phyloP scores from a whole-genome alignment of 1,139 yeast species.

The Yamadazyma pseudoaaseri region DNA sequence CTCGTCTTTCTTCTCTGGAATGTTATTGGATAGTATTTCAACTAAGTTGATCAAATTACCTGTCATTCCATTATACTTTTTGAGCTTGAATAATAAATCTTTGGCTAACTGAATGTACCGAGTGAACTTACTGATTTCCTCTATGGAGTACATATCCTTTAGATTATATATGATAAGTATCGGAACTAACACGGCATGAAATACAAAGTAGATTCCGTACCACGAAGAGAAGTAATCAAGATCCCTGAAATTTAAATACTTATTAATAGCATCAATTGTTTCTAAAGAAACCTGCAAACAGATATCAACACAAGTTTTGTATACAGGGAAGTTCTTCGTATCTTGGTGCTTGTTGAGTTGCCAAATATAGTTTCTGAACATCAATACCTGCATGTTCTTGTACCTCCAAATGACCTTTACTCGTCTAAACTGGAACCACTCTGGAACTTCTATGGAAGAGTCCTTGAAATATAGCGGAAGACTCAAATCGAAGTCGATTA shows the following conservation, averaged over 20 bases:
- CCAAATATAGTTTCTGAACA: slow-evolving; percentile 8
- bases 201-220: slow-evolving; percentile 8
- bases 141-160: slow-evolving; percentile 2
- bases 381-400: slow-evolving; percentile 2
- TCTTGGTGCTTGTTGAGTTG: slow-evolving; percentile 3
- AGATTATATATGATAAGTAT: slow-evolving; percentile 5
- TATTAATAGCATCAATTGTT: slow-evolving; percentile 5
- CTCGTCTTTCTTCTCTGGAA: slow-evolving; percentile 3
- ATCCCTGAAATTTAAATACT: slow-evolving; percentile 1
- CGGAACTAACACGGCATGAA: slow-evolving; percentile 9
- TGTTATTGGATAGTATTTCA: slow-evolving; percentile 8
- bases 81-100: slow-evolving; percentile 4
- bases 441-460: slow-evolving; percentile 6
- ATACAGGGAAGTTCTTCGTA: slow-evolving; percentile 1
- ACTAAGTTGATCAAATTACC: slow-evolving; percentile 8
- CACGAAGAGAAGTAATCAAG: slow-evolving; percentile 6
- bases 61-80: slow-evolving; percentile 7
- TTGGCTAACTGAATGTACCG: slow-evolving; percentile 5
- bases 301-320: slow-evolving; percentile 4
- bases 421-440: slow-evolving; percentile 12
- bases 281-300: slow-evolving; percentile 6
- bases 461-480: slow-evolving; percentile 9
- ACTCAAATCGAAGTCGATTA: slow-evolving; percentile 4
- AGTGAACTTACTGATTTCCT: slow-evolving; percentile 3
- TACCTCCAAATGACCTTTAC: slow-evolving; percentile 6